Evolutionary conservation across 2,329 filamentous ascomycete genomes (phyloP), one percentile per base, ranked within the genome.

Genomic region (Nemania diffusa): DNA sequence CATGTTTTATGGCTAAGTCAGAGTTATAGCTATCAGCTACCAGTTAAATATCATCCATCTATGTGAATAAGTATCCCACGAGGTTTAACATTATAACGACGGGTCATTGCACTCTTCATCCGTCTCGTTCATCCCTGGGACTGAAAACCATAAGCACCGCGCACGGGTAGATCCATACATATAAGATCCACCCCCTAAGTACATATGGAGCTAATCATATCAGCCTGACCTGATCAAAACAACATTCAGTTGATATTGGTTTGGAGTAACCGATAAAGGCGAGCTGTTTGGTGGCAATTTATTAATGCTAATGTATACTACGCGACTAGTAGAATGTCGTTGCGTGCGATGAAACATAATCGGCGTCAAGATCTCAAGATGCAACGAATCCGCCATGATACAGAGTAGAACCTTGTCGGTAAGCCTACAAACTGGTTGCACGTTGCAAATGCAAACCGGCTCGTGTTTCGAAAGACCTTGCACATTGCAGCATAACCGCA

Each of bases 271-370:
- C 32, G 22, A 34, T 26, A 24, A 24, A 24, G 32, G 37, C 55
- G 17, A 29, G 34, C 29, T 37, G 13, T 24, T 34, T 26, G n/a
- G 40, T 13, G 40, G n/a, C 22, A 22, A 51, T 46, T 26, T 42
- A 20, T 44, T 22, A 42, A 63, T 32, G 58, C 40, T 27, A 9
- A 40, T 40, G 37, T 48, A 37, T 51, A 57, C 15, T 13, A 8
- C 20, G 37, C n/a, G 57, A 40, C 60, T 27, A 61, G 57, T 52
- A 37, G 11, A 17, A 32, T n/a, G 26, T 26, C 44, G 27, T 29
- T 26, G 26, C 42, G 17, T n/a, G 20, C n/a, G 27, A 40, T 66
- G 64, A 66, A 66, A 66, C 64, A 53, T n/a, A 44, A 57, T 53
- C 27, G 46, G 58, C 58, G 24, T 62, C 64, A 57, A 58, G 26